Conservation (phyloP, 805 yeast genomes). For the Barnettozyma botsteinii region DNA sequence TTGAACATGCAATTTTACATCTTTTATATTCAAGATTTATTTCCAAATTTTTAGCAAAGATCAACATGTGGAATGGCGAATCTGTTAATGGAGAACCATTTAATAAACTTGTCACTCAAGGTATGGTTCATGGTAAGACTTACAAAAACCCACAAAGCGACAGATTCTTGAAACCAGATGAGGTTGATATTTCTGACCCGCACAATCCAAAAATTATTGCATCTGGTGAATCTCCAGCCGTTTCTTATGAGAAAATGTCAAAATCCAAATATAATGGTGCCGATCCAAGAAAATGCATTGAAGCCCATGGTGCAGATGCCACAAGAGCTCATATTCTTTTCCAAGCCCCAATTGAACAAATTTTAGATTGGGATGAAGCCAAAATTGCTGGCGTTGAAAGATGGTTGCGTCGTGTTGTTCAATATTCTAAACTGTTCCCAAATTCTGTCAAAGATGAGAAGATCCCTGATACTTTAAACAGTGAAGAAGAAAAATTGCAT, state of each 20-base stretch:
- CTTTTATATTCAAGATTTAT: constrained; percentile 81
- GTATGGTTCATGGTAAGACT: constrained; percentile 96
- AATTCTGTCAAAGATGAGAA: constrained; percentile 2
- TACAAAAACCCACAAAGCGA: constrained; percentile 67
- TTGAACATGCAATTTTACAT: constrained; percentile 95
- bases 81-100: constrained; percentile 71
- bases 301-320: constrained; percentile 84
- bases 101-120: constrained; percentile 77
- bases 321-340: constrained; percentile 89
- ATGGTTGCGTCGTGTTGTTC: constrained; percentile 65
- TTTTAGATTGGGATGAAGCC: constrained; percentile 83
- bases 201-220: constrained; percentile 40
- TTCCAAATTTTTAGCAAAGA: constrained; percentile 65
- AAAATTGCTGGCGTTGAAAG: constrained; percentile 84
- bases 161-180: constrained; percentile 72
- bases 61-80: constrained; percentile 65
- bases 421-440: constrained; percentile 17
- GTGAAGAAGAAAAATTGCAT: constrained; percentile 49
- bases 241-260: constrained; percentile 89
- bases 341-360: constrained; percentile 83
- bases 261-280: constrained; percentile 94
- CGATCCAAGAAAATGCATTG: constrained; percentile 76
- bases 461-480: constrained; percentile 19
- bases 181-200: constrained; percentile 43
- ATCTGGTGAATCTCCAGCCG: constrained; percentile 45